These are phyloP conservation scores for Pterocarpus macrocarpus DNA, from an alignment of 306 rosid species.

Conservation along the genomic window DNA sequence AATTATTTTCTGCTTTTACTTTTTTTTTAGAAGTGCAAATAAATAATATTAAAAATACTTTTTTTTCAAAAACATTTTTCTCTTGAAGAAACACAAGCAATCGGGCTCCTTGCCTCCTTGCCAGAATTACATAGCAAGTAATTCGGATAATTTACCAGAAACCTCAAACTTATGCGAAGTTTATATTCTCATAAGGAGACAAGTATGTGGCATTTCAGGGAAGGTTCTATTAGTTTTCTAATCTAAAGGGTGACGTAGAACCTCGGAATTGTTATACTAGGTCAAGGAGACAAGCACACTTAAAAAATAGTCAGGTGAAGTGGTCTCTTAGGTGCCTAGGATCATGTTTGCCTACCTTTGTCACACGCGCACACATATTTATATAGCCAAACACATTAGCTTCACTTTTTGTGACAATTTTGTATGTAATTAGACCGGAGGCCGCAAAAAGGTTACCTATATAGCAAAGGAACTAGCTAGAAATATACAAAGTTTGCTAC, in stretches of 20 bases:
- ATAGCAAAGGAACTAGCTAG: background rate
- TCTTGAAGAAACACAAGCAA: too few relatives aligned
- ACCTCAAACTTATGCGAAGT: background rate
- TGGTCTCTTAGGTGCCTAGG: constrained; percentile 17
- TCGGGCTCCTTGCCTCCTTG: too few relatives aligned
- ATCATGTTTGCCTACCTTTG: background rate
- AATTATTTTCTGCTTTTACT: too few relatives aligned
- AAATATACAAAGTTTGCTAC: constrained; percentile 2
- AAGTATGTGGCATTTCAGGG: background rate
- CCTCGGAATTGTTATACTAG: background rate
- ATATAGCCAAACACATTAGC: background rate
- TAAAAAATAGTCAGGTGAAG: constrained; percentile 3
- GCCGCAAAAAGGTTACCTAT: constrained; percentile 5
- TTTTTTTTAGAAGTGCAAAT: too few relatives aligned
- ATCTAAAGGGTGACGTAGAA: background rate
- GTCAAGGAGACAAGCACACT: constrained; percentile 5
- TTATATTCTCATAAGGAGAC: background rate
- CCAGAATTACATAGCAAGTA: too few relatives aligned
- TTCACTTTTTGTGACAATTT: constrained; percentile 13
- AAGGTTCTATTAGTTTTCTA: constrained; percentile 11
- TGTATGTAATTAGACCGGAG: background rate
- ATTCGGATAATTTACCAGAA: background rate
- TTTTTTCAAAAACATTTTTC: too few relatives aligned
- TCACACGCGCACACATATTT: constrained; percentile 9
- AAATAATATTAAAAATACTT: too few relatives aligned